These are phyloP conservation scores for Hondaea fermentalgiana DNA, from an alignment of 108 stramenopile genomes.

Conservation along the genomic window DNA sequence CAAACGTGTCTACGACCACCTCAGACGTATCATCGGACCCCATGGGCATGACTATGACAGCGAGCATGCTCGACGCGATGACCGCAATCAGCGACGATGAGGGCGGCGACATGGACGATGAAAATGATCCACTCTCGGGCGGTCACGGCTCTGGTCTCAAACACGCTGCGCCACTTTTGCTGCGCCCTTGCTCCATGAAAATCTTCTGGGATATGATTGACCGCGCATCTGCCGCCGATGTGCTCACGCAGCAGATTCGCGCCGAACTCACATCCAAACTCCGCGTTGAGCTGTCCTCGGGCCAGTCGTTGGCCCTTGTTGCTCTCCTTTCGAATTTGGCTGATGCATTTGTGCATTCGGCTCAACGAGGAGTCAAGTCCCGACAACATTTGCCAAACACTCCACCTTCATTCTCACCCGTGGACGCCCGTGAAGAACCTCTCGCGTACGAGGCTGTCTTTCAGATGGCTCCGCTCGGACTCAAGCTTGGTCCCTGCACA, in stretches of 20 bases:
- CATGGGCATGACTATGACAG: neutral
- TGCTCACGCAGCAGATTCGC: neutral
- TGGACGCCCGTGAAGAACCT: too few species aligned
- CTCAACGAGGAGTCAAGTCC: neutral
- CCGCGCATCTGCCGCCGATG: neutral
- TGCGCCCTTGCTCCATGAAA: neutral
- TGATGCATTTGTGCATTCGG: neutral
- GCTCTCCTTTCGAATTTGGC: neutral
- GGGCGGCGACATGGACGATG: neutral
- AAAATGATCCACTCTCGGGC: too few species aligned
- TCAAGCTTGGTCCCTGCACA: neutral
- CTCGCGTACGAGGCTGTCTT: neutral
- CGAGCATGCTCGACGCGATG: neutral
- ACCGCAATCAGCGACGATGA: neutral
- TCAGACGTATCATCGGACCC: neutral
- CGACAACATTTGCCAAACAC: too few species aligned
- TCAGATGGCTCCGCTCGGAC: neutral
- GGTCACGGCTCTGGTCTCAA: neutral
- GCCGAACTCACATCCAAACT: neutral
- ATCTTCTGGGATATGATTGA: neutral
- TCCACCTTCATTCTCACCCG: too few species aligned
- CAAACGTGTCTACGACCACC: neutral
- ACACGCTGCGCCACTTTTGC: neutral
- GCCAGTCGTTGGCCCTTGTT: neutral
- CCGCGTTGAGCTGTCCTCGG: neutral